phyloP scores from a whole-genome alignment of 441 rosid genomes.

The Lagerstroemia fauriei region DNA sequence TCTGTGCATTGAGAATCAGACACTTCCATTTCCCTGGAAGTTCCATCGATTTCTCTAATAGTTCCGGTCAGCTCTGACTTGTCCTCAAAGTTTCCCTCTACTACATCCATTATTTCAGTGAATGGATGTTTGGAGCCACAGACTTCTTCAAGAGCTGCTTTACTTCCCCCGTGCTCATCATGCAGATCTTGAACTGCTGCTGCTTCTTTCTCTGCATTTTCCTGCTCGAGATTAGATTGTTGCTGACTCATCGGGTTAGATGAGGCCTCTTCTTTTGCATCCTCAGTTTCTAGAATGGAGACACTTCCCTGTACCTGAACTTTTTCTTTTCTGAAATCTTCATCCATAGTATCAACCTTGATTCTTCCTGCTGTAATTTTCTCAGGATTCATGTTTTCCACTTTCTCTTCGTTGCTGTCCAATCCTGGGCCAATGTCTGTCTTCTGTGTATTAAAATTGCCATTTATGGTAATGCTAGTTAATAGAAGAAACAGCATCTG shows the following conservation, averaged over 20 bases:
- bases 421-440: constrained; percentile 18
- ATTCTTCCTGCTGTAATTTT: constrained; percentile 18
- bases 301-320: constrained; percentile 20
- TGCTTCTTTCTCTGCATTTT: constrained; percentile 14
- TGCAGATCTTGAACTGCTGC: constrained; percentile 16
- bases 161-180: constrained; percentile 20
- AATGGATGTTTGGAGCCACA: constrained; percentile 16
- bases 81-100: constrained; percentile 12
- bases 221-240: constrained; percentile 26
- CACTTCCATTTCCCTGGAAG: constrained; percentile 10
- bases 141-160: constrained; percentile 13
- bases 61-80: constrained; percentile 17
- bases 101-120: constrained; percentile 15
- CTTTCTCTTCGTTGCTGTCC: constrained; percentile 22
- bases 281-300: constrained; percentile 3
- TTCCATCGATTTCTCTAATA: constrained; percentile 4
- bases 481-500: constrained; percentile 16
- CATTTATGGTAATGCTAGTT: constrained; percentile 11
- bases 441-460: constrained; percentile 36
- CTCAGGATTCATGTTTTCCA: constrained; percentile 23
- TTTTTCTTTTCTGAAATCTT: constrained; percentile 27
- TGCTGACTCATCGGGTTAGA: constrained; percentile 24
- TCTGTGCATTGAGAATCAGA: constrained; percentile 28
- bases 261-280: constrained; percentile 27
- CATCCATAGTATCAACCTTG: constrained; percentile 24